Evolutionary conservation across 768 basidiomycete species (phyloP), one percentile per base, ranked within the genome.

Genomic region (Thelephora aurantiotincta): DNA sequence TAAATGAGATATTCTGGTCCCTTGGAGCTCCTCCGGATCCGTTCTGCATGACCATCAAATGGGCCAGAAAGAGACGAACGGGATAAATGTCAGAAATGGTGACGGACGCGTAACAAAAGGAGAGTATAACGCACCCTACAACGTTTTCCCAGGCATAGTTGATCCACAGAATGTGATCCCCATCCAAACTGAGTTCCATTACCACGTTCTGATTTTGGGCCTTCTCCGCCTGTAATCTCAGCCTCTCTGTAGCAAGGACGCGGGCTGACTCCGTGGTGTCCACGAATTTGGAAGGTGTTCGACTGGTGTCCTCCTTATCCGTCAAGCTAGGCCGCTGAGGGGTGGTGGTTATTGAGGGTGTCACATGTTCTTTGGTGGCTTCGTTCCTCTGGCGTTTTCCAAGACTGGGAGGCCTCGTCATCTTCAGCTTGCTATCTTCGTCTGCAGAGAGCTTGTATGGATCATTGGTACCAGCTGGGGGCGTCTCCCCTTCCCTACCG

Each of bases 161-260:
- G 42, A 94, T 74, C 86, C 92, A 99, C 55, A 91, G 77, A 56
- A 98, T 81, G 54, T 91, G 83, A 60, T 97, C 92, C 7, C 91
- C 92, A 59, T 97, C 91, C 53, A 97, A 69, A 61, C 81, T 82
- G 26, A 99, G 75, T 60, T 99, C 96, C 69, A 98, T 73, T 23
- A 99, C 89, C 47, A 98, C 88, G 56, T 96, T 98, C 62, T 90
- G 88, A 59, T 83, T 89, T 65, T 94, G 90, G 6, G 93, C 91
- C 1, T 86, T 88, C 63, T 98, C 96, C 7, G 92, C 96, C 57
- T 94, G 84, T 33, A 89, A 66, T 35, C 85, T 78, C 26, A 98
- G 65, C 33, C 91, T 82, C 60, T 97, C 91, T 0, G 86, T 89
- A 12, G 88, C 86, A 49, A 87, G 71, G n/a, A 85, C 74, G 34